Percentiles rank a stretch among this genome's conserved stretches.
Evolutionary conservation across 1,284 basidiomycete species (phyloP).

Genomic region (Irpex sp.): DNA sequence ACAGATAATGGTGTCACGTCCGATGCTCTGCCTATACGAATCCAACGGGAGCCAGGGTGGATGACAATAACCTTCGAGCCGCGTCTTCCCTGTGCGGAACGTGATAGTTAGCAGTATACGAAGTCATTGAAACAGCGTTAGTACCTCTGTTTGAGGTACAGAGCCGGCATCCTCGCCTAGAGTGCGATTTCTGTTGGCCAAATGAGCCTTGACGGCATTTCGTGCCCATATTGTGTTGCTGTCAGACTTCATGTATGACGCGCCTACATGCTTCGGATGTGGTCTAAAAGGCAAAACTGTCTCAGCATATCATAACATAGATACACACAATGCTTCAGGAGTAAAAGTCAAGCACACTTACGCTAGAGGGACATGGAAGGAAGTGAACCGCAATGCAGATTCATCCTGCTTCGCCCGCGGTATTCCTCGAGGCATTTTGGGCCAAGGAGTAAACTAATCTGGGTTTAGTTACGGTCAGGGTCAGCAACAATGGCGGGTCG

Average conservation of each 20-base stretch:
- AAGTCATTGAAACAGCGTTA: slow-evolving; percentile 25
- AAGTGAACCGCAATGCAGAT: slow-evolving; percentile 80
- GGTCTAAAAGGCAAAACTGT: slow-evolving; percentile 44
- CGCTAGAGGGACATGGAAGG: slow-evolving; percentile 83
- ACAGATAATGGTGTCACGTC: slow-evolving; percentile 84
- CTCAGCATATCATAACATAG: background rate
- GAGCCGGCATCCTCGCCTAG: slow-evolving; percentile 40
- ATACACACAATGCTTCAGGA: too few relatives aligned
- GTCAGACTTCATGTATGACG: slow-evolving; percentile 79
- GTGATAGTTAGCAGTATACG: slow-evolving; percentile 18
- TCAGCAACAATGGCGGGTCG: background rate
- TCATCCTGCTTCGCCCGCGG: slow-evolving; percentile 85
- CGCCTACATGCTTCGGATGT: slow-evolving; percentile 82
- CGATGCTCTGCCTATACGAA: slow-evolving; percentile 92
- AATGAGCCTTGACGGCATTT: slow-evolving; percentile 53
- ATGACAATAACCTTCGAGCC: slow-evolving; percentile 89
- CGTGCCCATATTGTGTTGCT: slow-evolving; percentile 77
- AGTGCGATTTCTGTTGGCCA: slow-evolving; percentile 43
- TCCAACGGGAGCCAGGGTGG: slow-evolving; percentile 91
- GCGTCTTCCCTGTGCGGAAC: slow-evolving; percentile 53
- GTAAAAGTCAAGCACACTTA: slow-evolving; percentile 38
- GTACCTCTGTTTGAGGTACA: slow-evolving; percentile 53
- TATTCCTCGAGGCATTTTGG: slow-evolving; percentile 79
- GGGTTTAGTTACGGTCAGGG: too few relatives aligned
- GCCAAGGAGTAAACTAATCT: background rate